Evolutionary conservation across 257 asterid species (phyloP).

Genomic region (Gentiana dahurica): DNA sequence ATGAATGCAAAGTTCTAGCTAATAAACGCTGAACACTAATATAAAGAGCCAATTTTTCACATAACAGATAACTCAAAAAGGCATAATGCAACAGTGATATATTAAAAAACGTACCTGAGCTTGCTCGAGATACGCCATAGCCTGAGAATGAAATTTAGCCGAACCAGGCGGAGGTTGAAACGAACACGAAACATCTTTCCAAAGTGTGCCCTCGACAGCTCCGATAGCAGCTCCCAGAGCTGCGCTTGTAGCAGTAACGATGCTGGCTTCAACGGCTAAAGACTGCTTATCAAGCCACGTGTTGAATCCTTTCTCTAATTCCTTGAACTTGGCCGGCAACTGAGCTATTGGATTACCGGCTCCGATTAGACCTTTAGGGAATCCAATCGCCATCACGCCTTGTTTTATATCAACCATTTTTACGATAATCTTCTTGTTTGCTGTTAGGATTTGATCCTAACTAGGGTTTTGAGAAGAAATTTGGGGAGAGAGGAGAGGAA

Average conservation of each 20-base stretch:
- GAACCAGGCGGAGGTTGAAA: constrained; percentile 64
- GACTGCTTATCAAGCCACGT: constrained; percentile 78
- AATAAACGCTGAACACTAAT: neutral
- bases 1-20: too few species aligned
- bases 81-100: too few species aligned
- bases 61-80: neutral
- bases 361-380: constrained; percentile 9
- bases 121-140: constrained; percentile 73
- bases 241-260: constrained; percentile 67
- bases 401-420: constrained; percentile 49
- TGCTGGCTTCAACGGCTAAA: constrained; percentile 76
- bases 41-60: neutral
- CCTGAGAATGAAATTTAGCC: constrained; percentile 50
- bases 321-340: constrained; percentile 59
- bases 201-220: constrained; percentile 70
- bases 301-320: constrained; percentile 44
- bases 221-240: constrained; percentile 84
- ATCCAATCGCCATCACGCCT: constrained; percentile 36
- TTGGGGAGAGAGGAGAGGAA: too few species aligned
- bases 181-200: constrained; percentile 43
- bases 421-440: too few species aligned
- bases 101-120: constrained; percentile 43
- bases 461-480: too few species aligned
- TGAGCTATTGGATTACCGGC: constrained; percentile 49
- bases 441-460: too few species aligned